Base-by-base conservation (phyloP, 257 asterid genomes). In the Solanum rostratum region DNA sequence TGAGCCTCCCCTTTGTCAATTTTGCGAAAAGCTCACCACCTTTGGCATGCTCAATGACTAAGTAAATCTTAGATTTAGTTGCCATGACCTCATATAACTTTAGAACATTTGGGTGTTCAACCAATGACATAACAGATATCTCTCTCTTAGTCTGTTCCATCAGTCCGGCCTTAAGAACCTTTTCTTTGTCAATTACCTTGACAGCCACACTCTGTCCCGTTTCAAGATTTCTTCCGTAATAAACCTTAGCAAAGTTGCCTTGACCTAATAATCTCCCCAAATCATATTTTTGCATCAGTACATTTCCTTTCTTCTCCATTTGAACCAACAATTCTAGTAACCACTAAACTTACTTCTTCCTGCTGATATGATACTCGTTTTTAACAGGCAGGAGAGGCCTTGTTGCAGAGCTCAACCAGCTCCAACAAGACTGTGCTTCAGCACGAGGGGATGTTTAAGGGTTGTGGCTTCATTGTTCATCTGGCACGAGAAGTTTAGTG, bases 1-100 rank as follows among this genome's bases (percentile, higher is more conserved):
- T 90, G 18, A 95, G 92, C 81, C 85, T 92, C 83, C 98, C 97
- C 89, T 90, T 92, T 11, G 92, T 71, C 29, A 95, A 90, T 88
- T 92, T 93, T 80, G 89, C 86, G 81, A 95, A 93, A 80, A 95
- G 97, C 90, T 95, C 97, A 1, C 98, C 98, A 1, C 98, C 98
- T 90, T 93, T 95, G 52, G 91, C 95, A 18, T 90, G 92, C 79
- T 93, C 98, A 93, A 95, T 88, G 52, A 92, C 95, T 9, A 88
- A 91, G 90, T 91, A 93, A 79, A 95, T 92, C 90, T 92, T 95
- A 2, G 94, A 89, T 82, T 93, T 95, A 74, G 97, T 92, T 41
- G 98, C 98, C 95, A 93, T 89, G 3, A 95, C 98, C 88, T 95
- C 98, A 6, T 91, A 89, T 15, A 95, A 91, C 74, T 90, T 92